Base-by-base conservation (phyloP, 1,139 yeast genomes). In the Candida sanyaensis region DNA sequence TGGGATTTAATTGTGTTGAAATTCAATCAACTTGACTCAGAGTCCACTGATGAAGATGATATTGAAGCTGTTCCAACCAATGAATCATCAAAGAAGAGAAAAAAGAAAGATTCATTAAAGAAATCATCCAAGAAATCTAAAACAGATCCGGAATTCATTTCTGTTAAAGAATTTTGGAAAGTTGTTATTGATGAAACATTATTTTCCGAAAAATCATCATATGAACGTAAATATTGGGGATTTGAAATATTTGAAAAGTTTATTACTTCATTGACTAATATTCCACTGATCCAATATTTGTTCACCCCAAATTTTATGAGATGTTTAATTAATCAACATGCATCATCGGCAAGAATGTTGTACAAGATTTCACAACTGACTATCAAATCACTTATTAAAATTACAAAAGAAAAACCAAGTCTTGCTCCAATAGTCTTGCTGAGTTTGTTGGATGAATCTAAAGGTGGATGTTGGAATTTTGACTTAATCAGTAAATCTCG, bases 151-250 rank as follows among this genome's bases (percentile, higher is more conserved):
- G 66, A 60, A 12, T 46, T 46, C 11, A 69, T 83, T 21, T 56
- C 74, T 1, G 66, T 91, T 37, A 73, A 77, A 28, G 95, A 88
- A 49, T 91, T 93, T 64, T 91, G 96, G 96, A 80, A 82, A 56
- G 75, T 78, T 3, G 84, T 84, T 7, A 80, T 92, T 9, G 98
- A 92, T 61, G 95, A 90, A 58, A 77, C 86, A 1, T 80, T 88
- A 51, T 92, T 93, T 59, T 73, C 90, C 4, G 83, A 80, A 30
- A 82, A 86, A 54, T 77, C 97, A 0, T 88, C 97, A 1, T 83
- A 85, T 40, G 98, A 92, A 64, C 77, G 97, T 52, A 93, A 92
- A 62, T 88, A 78, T 64, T 81, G 90, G 81, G 99, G 98, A 0
- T 82, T 92, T 58, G 88, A 88, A 57, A 77, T 92, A 5, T 83